Evolutionary conservation across 177 flowering plant genomes (phyloP), one percentile per base, ranked within the genome.

Genomic region (Vitis hybrid): DNA sequence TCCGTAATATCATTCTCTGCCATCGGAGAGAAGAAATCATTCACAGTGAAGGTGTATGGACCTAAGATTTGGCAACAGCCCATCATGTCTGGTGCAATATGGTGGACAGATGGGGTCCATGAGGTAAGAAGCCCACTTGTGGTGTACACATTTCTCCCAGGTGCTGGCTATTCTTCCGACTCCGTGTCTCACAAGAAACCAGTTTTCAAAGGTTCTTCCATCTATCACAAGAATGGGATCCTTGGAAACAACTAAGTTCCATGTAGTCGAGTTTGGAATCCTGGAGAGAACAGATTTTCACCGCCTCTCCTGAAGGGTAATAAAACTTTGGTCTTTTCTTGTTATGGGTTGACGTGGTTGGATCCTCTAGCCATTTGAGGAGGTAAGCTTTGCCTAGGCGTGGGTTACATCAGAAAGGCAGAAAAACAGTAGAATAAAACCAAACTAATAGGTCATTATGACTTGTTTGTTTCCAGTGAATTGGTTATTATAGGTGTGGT

Each of bases 121-220:
- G 64, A 14, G 0, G 79, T 77, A 22, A 68, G 76, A 60, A 77
- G 50, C 45, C 79, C 79, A 15, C 31, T 77, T 10, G 78, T 65
- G 12, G 63, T 71, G 10, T 73, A 66, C 76, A 79, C 78, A 1
- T 16, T 70, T 5, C 58, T 76, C 6, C 77, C 77, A 34, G 61
- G 69, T 16, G 31, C 58, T 20, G 2, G 5, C 4, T 11, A 52
- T 48, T 14, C 31, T 15, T 2, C 67, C 26, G 19, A 1, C 59
- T 64, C 72, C 11, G 29, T 15, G 10, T 1, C 34, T 5, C 50
- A 66, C 50, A 58, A 31, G 59, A 61, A 49, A 10, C 9, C 59
- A 48, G 19, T 9, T 3, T 75, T 72, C 54, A 26, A 52, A 61
- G 70, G 76, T 15, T 59, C 67, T 12, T 68, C 74, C 64, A 10